phyloP scores from a whole-genome alignment of 176 grass and related monocot species.

The Musa beccarii region DNA sequence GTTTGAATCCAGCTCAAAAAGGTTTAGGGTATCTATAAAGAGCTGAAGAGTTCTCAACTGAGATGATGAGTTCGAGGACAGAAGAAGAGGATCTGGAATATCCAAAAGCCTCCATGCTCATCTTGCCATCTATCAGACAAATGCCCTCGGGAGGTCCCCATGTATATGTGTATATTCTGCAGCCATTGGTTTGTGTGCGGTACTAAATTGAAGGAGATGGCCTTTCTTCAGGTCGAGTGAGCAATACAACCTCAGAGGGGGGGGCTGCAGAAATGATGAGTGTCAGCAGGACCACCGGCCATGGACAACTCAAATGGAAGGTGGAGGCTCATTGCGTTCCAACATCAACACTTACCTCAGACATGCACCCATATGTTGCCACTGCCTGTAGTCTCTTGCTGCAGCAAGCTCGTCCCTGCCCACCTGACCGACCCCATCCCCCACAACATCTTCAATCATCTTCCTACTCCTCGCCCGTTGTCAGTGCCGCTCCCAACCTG shows the following conservation, averaged over 20 bases:
- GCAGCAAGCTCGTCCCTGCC: background rate
- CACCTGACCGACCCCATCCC: background rate
- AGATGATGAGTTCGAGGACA: background rate
- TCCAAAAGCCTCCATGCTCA: background rate
- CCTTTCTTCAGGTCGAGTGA: background rate
- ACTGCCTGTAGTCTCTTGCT: background rate
- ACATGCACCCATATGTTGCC: background rate
- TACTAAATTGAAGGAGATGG: background rate
- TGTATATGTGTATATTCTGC: background rate
- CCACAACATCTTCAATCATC: no score
- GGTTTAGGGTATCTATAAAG: background rate
- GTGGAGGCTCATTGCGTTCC: background rate
- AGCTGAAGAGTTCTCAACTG: background rate
- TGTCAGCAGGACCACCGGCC: background rate
- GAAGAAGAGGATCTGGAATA: conserved; percentile 1
- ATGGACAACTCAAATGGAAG: background rate
- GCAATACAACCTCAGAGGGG: background rate
- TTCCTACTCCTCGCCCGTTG: background rate
- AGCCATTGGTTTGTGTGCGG: background rate
- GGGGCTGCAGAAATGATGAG: background rate
- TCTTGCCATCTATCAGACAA: background rate
- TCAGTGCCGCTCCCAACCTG: background rate
- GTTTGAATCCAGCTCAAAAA: background rate
- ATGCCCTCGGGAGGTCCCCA: background rate
- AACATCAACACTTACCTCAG: background rate